Evolutionary conservation across 2,329 filamentous ascomycete species (phyloP).

Genomic region (Ophiostoma perfectum): DNA sequence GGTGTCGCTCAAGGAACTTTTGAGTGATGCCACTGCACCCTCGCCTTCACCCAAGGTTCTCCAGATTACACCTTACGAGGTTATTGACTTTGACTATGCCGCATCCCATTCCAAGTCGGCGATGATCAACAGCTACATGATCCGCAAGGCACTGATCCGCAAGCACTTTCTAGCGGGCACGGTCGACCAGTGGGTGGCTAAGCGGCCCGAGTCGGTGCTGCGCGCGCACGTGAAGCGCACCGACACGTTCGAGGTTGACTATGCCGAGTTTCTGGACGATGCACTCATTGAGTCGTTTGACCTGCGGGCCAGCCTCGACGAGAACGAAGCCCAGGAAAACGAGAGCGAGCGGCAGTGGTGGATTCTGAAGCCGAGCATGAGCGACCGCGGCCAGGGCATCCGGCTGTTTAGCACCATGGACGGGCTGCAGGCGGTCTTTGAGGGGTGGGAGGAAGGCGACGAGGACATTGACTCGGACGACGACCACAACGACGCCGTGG

Average conservation of each 20-base stretch:
- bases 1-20: constrained; percentile 35
- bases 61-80: constrained; percentile 82
- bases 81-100: constrained; percentile 75
- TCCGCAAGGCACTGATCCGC: constrained; percentile 90
- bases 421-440: constrained; percentile 81
- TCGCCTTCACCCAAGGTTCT: constrained; percentile 45
- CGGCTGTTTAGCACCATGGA: constrained; percentile 79
- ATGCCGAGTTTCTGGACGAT: constrained; percentile 93
- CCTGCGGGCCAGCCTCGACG: constrained; percentile 67
- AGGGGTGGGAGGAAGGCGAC: constrained; percentile 73
- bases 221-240: constrained; percentile 66
- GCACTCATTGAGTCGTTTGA: constrained; percentile 87
- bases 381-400: constrained; percentile 90
- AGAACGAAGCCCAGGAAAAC: constrained; percentile 45
- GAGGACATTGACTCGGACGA: constrained; percentile 54
- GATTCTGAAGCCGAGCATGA: constrained; percentile 98
- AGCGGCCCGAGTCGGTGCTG: constrained; percentile 68
- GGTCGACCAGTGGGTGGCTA: constrained; percentile 76
- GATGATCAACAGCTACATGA: constrained; percentile 84
- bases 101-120: constrained; percentile 55
- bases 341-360: constrained; percentile 68
- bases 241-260: constrained; percentile 90
- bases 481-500: constrained; percentile 52
- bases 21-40: constrained; percentile 30
- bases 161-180: constrained; percentile 91